Conservation (phyloP, 441 rosid genomes). For the Gossypium trilobum region DNA sequence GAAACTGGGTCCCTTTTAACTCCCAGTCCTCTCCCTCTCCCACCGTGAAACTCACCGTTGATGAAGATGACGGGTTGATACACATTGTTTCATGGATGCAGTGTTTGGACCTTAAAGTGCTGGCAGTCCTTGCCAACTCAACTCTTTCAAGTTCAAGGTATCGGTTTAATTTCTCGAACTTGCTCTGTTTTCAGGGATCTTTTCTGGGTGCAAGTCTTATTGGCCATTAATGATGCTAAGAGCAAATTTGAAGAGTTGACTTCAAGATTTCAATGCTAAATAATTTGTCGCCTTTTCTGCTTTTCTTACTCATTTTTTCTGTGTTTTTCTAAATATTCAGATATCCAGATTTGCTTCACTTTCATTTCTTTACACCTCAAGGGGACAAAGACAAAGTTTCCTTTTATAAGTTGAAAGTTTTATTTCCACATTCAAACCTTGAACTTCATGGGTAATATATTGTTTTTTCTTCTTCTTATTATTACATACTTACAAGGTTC, state of each 20-base stretch:
- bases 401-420: slow-evolving; percentile 37
- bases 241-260: not conserved
- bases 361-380: slow-evolving; percentile 39
- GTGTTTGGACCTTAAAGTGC: slow-evolving; percentile 34
- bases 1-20: slow-evolving; percentile 31
- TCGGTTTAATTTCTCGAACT: not conserved
- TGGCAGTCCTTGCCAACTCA: slow-evolving; percentile 37
- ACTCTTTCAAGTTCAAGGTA: slow-evolving; percentile 40
- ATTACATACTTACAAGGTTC: not conserved
- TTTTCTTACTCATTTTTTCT: not conserved
- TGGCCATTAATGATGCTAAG: not conserved
- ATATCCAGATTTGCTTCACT: slow-evolving; percentile 27
- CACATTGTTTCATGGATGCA: slow-evolving; percentile 42
- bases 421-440: slow-evolving; percentile 38
- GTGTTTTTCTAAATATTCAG: slow-evolving; percentile 22
- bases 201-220: not conserved
- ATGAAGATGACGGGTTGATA: slow-evolving; percentile 27
- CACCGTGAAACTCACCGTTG: slow-evolving; percentile 12
- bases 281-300: not conserved
- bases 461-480: not conserved
- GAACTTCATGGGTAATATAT: slow-evolving; percentile 32
- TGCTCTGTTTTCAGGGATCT: not conserved
- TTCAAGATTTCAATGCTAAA: not conserved
- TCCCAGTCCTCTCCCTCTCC: slow-evolving; percentile 10
- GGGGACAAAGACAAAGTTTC: slow-evolving; percentile 33